Base-by-base conservation (phyloP, 768 basidiomycete species). In the Tulasnella sp. region DNA sequence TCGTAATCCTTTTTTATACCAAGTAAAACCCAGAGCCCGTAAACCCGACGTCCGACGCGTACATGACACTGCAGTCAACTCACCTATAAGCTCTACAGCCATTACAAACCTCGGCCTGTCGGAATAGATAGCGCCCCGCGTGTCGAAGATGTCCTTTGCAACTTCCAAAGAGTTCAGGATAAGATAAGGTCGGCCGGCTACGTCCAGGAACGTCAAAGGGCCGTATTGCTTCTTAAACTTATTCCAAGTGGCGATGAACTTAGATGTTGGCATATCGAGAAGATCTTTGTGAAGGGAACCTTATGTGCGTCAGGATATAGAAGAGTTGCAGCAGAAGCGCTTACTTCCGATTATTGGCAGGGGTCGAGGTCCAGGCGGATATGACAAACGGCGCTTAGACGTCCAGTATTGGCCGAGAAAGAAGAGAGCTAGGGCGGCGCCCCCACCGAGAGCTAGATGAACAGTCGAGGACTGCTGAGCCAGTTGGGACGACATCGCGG, bases 241-340 rank as follows among this genome's bases (percentile, higher is more conserved):
- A 7, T 22, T 58, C 42, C 70, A 76, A 1, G 37, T 14, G 38
- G 68, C 22, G 25, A n/a, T 37, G 14, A 34, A 29, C 8, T 19
- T n/a, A 1, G 58, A 67, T 11, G 9, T 34, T 4, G 74, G 74
- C 22, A 75, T 38, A 1, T 75, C 69, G 90, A 64, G 58, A 6
- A 64, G 58, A 14, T 64, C 58, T 64, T 11, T 45, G 42, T 17
- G 54, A 64, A 29, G 11, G 58, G 11, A 1, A 19, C 9, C 19
- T 7, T 12, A 29, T 9, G 29, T 15, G 58, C 58, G 11, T 25
- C 58, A 64, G 58, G 31, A 25, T 49, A n/a, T n/a, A n/a, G 22
- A 49, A n/a, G 42, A 19, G 6, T 6, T 17, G 2, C 5, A n/a
- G n/a, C 11, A 2, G n/a, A 29, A 40, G 40, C 40, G 40, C 40